Conservation (phyloP, 2,329 filamentous ascomycete species). For the Fusarium sp. region DNA sequence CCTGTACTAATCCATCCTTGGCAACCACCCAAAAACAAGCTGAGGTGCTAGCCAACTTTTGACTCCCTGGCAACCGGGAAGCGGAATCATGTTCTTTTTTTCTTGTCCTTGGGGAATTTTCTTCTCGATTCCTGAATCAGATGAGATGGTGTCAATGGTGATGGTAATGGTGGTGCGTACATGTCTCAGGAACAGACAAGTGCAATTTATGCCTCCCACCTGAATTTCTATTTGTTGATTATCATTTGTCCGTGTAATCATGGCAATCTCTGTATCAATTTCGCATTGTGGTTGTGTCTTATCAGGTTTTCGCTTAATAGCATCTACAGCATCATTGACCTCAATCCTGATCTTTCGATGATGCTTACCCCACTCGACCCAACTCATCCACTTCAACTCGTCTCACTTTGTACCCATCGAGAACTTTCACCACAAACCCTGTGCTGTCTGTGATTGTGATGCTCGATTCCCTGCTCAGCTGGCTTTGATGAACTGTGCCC, state of each 20-base stretch:
- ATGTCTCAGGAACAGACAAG: slow-evolving; percentile 26
- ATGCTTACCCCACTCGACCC: slow-evolving; percentile 21
- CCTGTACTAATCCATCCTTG: slow-evolving; percentile 29
- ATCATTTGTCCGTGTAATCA: neutral
- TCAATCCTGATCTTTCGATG: slow-evolving; percentile 5
- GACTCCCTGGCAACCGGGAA: slow-evolving; percentile 39
- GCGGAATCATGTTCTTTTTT: slow-evolving; percentile 21
- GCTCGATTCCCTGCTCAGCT: slow-evolving; percentile 42
- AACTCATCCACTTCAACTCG: slow-evolving; percentile 10
- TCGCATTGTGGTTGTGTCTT: slow-evolving; percentile 16
- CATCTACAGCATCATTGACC: slow-evolving; percentile 13
- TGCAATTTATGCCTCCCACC: neutral
- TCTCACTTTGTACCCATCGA: slow-evolving; percentile 26
- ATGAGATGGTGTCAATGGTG: slow-evolving; percentile 10
- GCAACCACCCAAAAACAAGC: slow-evolving; percentile 26
- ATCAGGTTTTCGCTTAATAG: slow-evolving; percentile 27
- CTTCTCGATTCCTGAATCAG: slow-evolving; percentile 20
- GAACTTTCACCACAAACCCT: slow-evolving; percentile 1
- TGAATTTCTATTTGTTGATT: neutral
- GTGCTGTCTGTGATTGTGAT: neutral
- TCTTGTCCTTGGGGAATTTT: slow-evolving; percentile 34
- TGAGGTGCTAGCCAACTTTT: slow-evolving; percentile 18
- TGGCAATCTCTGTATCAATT: slow-evolving; percentile 1
- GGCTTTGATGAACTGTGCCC: slow-evolving; percentile 35
- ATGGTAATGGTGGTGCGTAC: slow-evolving; percentile 18